Conservation (phyloP, 2,329 filamentous ascomycete genomes). For the Aureobasidium sp. region DNA sequence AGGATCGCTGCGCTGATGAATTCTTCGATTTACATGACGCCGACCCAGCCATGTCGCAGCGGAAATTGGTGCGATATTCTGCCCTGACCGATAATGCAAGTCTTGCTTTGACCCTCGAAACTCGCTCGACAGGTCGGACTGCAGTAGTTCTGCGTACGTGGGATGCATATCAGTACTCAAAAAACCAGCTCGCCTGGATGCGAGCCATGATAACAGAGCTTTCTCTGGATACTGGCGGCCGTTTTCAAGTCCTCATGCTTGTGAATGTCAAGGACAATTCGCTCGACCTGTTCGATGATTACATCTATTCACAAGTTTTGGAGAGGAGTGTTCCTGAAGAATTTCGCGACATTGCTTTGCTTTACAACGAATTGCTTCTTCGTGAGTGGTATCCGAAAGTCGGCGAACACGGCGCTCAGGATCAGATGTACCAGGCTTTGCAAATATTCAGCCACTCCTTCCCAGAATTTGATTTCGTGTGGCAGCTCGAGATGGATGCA, state of each 20-base stretch:
- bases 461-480: not conserved
- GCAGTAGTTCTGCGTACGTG: not conserved
- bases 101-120: not conserved
- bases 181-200: not conserved
- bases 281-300: not conserved
- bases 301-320: not conserved
- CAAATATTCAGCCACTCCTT: not conserved
- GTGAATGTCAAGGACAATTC: not conserved
- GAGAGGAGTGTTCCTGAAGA: not conserved
- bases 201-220: constrained; percentile 2
- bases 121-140: not conserved
- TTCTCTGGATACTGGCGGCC: not conserved
- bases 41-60: not conserved
- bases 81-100: not conserved
- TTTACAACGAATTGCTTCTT: not conserved
- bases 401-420: not conserved
- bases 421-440: not conserved
- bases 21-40: not conserved
- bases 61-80: not conserved
- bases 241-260: not conserved
- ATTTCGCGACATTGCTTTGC: not conserved
- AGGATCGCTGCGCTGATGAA: not conserved
- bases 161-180: not conserved
- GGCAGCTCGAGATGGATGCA: not conserved
- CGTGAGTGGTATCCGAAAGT: not conserved